phyloP scores from a whole-genome alignment of 2,329 filamentous ascomycete genomes.

The Exophiala viscosa region DNA sequence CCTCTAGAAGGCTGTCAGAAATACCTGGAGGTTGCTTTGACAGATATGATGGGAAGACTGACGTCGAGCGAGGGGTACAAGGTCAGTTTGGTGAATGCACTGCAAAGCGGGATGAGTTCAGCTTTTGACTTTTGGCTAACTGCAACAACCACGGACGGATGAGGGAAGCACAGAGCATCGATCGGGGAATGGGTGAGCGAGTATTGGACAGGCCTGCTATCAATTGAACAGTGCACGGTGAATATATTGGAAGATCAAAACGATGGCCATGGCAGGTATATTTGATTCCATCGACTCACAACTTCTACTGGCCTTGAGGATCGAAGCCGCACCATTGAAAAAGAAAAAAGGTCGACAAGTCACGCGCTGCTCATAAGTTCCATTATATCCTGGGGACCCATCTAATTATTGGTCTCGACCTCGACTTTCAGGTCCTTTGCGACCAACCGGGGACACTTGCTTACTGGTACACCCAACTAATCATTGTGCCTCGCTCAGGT shows the following conservation, averaged over 20 bases:
- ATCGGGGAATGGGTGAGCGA: not conserved
- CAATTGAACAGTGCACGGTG: not conserved
- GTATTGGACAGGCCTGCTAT: not conserved
- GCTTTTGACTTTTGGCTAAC: conserved; percentile 2
- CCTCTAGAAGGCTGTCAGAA: too few relatives aligned
- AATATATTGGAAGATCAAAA: not conserved
- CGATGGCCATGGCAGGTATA: not conserved
- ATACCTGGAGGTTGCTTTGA: too few relatives aligned
- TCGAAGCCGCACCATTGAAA: too few relatives aligned
- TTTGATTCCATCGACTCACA: not conserved
- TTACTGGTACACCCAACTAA: too few relatives aligned
- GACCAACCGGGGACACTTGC: too few relatives aligned
- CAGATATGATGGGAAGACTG: too few relatives aligned
- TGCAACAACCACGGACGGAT: not conserved
- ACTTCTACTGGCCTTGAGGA: too few relatives aligned
- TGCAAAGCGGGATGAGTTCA: not conserved
- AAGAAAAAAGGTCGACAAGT: conserved; percentile 2
- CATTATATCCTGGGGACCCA: too few relatives aligned
- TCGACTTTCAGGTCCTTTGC: too few relatives aligned
- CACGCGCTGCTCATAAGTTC: not conserved
- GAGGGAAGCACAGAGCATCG: not conserved
- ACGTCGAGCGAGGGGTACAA: not conserved
- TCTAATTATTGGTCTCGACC: too few relatives aligned
- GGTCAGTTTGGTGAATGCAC: not conserved
- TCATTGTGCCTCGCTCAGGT: too few relatives aligned